phyloP scores from a whole-genome alignment of 352 stramenopile genomes.

The Phytophthora europaea region DNA sequence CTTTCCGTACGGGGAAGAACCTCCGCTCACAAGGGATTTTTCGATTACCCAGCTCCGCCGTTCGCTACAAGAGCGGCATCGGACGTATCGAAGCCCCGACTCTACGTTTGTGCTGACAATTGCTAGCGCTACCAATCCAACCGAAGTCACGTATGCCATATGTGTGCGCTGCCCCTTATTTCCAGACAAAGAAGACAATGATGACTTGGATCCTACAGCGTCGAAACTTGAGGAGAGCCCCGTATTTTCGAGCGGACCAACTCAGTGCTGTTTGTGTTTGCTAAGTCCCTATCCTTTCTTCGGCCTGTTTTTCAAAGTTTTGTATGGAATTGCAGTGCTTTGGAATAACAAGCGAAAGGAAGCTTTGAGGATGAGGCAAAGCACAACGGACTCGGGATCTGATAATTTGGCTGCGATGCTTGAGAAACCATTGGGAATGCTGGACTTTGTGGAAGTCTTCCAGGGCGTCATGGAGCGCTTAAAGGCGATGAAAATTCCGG shows the following conservation, averaged over 20 bases:
- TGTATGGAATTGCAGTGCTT: constrained; percentile 78
- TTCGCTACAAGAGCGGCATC: constrained; percentile 74
- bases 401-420: constrained; percentile 31
- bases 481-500: constrained; percentile 67
- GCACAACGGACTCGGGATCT: neutral
- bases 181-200: constrained; percentile 50
- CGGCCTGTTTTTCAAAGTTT: constrained; percentile 86
- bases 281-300: constrained; percentile 86
- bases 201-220: constrained; percentile 5
- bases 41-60: constrained; percentile 61
- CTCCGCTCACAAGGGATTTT: constrained; percentile 58
- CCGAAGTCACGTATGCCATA: constrained; percentile 75
- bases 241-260: constrained; percentile 23
- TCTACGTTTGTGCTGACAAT: constrained; percentile 84
- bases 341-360: constrained; percentile 71
- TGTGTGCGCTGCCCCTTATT: constrained; percentile 75
- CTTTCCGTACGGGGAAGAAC: constrained; percentile 73
- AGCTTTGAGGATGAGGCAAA: constrained; percentile 24
- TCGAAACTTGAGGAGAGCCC: neutral
- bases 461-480: constrained; percentile 68
- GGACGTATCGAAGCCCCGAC: constrained; percentile 69
- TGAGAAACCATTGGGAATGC: constrained; percentile 46
- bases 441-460: constrained; percentile 76
- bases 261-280: constrained; percentile 81
- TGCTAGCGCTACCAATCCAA: constrained; percentile 54